Percentiles rank a stretch among this genome's conserved stretches.
phyloP scores from a whole-genome alignment of 139 green algal genomes.

The Chlorella sorokiniana region DNA sequence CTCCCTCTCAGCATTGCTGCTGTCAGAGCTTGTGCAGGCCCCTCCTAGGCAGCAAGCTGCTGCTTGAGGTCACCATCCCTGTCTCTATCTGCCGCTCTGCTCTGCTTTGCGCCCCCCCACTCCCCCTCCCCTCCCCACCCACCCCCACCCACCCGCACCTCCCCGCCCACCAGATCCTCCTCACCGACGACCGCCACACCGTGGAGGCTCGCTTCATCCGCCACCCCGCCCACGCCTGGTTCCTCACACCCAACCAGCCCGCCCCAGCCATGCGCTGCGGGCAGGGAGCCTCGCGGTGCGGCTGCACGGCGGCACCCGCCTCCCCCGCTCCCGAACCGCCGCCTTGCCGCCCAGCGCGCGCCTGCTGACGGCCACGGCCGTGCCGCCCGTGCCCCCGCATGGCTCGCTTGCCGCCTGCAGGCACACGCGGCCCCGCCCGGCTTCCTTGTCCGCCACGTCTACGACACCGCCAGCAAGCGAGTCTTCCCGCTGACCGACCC shows the following conservation, averaged over 20 bases:
- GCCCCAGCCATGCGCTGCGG: constrained; percentile 12
- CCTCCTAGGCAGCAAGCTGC: not conserved
- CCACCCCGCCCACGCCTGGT: constrained; percentile 15
- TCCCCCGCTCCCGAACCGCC: no score
- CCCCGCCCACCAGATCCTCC: no score
- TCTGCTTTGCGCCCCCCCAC: not conserved
- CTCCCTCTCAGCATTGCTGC: no score
- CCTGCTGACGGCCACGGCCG: not conserved
- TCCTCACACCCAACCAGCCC: not conserved
- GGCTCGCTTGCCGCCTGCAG: not conserved
- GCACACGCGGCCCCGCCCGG: constrained; percentile 17
- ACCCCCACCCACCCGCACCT: not conserved
- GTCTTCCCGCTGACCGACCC: not conserved
- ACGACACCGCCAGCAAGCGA: not conserved
- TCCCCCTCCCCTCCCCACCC: not conserved
- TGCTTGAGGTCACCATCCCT: not conserved
- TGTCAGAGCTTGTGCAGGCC: no score
- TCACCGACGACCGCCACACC: not conserved
- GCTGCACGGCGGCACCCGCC: no score
- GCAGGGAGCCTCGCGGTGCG: constrained; percentile 4
- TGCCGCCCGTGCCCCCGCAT: not conserved
- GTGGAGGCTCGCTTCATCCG: constrained; percentile 14
- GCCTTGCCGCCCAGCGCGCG: no score
- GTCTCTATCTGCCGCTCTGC: not conserved
- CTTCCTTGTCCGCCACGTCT: constrained; percentile 5